Conservation (phyloP, 2,329 filamentous ascomycete genomes). For the Amauroascus niger region DNA sequence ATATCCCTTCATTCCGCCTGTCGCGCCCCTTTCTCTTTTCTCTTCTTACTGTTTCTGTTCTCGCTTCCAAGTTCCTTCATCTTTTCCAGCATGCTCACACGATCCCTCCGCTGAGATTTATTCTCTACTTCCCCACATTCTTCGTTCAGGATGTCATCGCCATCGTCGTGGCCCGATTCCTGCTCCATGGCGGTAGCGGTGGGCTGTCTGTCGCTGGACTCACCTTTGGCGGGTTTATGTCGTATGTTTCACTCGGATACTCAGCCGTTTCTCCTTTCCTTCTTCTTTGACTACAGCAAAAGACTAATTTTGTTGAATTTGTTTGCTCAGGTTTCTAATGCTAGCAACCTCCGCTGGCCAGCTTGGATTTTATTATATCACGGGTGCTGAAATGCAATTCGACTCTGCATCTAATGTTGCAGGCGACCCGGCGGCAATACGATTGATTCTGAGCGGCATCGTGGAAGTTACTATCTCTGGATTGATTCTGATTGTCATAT, state of each 20-base stretch:
- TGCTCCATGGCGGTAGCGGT: conserved; percentile 20
- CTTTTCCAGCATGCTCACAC: conserved; percentile 23
- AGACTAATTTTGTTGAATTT: not conserved
- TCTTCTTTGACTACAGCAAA: not conserved
- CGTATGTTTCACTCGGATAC: conserved; percentile 19
- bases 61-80: conserved; percentile 24
- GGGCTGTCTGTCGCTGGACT: conserved; percentile 16
- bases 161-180: conserved; percentile 18
- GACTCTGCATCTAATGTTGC: conserved; percentile 25
- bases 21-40: conserved; percentile 24
- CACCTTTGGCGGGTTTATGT: conserved; percentile 16
- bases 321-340: conserved; percentile 18
- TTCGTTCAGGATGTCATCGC: conserved; percentile 24
- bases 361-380: conserved; percentile 27
- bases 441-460: conserved; percentile 26
- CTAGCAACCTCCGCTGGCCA: conserved; percentile 23
- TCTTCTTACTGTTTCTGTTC: conserved; percentile 21
- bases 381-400: conserved; percentile 27
- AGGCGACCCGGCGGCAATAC: conserved; percentile 24
- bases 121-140: conserved; percentile 26
- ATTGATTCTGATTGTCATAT: conserved; percentile 17
- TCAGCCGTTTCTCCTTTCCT: too few relatives aligned
- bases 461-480: conserved; percentile 22
- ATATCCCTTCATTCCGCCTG: conserved; percentile 18
- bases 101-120: conserved; percentile 18